Base-by-base conservation (phyloP, 2,329 filamentous ascomycete genomes). In the Bertia moriformis region DNA sequence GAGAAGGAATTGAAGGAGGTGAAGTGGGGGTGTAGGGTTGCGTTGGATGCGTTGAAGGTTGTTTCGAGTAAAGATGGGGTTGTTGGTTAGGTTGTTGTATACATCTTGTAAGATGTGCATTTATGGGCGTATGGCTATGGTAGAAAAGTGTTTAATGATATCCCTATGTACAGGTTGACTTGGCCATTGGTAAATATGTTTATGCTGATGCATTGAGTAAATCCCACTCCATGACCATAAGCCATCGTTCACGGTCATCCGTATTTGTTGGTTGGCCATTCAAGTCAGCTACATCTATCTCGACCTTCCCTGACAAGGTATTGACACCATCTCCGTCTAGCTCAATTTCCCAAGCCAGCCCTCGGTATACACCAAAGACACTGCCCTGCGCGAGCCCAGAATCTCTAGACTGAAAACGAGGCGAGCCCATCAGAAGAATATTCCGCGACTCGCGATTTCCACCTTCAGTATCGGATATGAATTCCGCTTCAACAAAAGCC, bases 171-270 rank as follows among this genome's bases (percentile, higher is more conserved):
- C 12, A 17, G 7, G 10, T 35, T 7, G 32, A 17, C 7, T 35
- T 12, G 10, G 32, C 32, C 7, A 18, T 14, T 12, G 17, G 32
- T 12, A 17, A 35, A 35, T 18, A 35, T 7, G 32, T 13, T 13
- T 35, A 35, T 35, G 12, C 7, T 35, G 10, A 35, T 10, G 32
- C 15, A 12, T 35, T 15, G 32, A 35, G 10, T 7, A 35, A 15
- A 7, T 60, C 56, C 59, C 59, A 62, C 42, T 61, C 56, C 48
- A 58, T 51, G 17, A 49, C 52, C 17, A 62, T 51, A 13, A 56
- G 43, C 56, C 59, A 62, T 18, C 41, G 48, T 19, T 49, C 46
- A 20, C 18, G 38, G 5, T 17, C 12, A 22, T 32, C 35, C 2
- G 24, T 40, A n/a, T 4, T 12, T 19, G 14, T 37, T 7, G 32